Evolutionary conservation across 2,329 filamentous ascomycete species (phyloP).

Genomic region (Verticillium isaacii): DNA sequence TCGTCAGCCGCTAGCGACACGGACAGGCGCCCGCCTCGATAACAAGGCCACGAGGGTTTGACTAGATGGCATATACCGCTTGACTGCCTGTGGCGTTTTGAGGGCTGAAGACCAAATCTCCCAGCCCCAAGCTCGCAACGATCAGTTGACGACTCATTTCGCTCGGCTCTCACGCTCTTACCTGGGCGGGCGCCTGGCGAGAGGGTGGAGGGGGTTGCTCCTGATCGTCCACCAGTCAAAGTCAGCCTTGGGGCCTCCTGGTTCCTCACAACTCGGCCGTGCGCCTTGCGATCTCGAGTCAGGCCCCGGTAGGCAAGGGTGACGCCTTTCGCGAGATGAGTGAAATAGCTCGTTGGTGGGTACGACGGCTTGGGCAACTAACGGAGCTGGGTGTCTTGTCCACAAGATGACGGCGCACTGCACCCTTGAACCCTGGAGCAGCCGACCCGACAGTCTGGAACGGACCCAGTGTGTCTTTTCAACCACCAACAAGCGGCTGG

Average conservation of each 20-base stretch:
- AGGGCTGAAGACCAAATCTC: neutral
- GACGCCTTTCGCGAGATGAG: neutral
- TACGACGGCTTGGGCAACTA: neutral
- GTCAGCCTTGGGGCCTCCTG: neutral
- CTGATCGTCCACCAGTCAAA: neutral
- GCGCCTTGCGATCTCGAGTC: neutral
- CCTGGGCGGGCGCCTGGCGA: neutral
- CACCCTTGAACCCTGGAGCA: constrained; percentile 1
- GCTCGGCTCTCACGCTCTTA: neutral
- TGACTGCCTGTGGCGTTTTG: neutral
- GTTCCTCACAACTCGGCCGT: neutral
- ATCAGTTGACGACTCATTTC: neutral
- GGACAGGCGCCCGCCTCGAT: too few relatives aligned
- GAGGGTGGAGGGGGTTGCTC: neutral
- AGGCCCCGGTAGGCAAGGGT: neutral
- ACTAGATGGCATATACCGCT: neutral
- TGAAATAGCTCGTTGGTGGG: neutral
- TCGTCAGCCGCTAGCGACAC: neutral
- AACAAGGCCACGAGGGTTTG: neutral
- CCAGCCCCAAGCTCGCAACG: neutral
- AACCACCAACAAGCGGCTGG: neutral
- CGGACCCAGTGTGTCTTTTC: neutral
- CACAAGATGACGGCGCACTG: neutral
- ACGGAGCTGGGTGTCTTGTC: neutral
- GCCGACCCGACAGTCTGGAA: constrained; percentile 2